Conservation (phyloP, 106 monocot species). For the Dendrobium huoshanense region DNA sequence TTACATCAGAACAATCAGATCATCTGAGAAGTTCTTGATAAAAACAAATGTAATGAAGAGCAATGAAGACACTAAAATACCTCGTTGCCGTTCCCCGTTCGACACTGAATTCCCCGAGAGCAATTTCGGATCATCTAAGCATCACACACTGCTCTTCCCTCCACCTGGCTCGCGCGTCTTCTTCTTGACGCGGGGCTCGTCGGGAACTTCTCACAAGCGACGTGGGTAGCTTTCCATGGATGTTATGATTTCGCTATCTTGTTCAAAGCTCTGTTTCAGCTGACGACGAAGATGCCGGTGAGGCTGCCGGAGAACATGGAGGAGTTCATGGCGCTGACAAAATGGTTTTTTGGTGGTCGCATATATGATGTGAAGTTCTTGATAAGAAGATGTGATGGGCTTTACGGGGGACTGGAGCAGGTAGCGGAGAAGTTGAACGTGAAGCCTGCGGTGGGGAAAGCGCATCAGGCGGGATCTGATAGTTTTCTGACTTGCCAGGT, state of each 20-base stretch:
- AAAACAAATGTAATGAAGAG: no score
- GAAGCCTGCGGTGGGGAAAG: neutral
- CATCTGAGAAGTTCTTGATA: no score
- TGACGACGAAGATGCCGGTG: no score
- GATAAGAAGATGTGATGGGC: neutral
- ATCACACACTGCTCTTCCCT: no score
- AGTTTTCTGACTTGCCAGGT: neutral
- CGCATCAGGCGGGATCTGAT: constrained; percentile 7
- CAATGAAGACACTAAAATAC: no score
- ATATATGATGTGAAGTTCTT: neutral
- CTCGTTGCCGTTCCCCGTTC: no score
- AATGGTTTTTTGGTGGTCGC: neutral
- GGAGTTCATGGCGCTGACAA: neutral
- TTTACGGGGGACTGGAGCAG: neutral
- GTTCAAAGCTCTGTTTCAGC: neutral
- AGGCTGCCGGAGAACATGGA: neutral
- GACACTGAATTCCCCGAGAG: no score
- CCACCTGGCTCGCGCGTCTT: neutral
- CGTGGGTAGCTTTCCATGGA: neutral
- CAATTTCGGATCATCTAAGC: no score
- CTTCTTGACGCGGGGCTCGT: neutral
- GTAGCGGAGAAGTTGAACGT: neutral
- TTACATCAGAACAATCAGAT: no score
- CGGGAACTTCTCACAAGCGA: neutral
- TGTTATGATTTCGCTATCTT: neutral